These are phyloP conservation scores for Aschersonia sp. DNA, from an alignment of 2,329 filamentous ascomycete genomes.

Conservation along the genomic window DNA sequence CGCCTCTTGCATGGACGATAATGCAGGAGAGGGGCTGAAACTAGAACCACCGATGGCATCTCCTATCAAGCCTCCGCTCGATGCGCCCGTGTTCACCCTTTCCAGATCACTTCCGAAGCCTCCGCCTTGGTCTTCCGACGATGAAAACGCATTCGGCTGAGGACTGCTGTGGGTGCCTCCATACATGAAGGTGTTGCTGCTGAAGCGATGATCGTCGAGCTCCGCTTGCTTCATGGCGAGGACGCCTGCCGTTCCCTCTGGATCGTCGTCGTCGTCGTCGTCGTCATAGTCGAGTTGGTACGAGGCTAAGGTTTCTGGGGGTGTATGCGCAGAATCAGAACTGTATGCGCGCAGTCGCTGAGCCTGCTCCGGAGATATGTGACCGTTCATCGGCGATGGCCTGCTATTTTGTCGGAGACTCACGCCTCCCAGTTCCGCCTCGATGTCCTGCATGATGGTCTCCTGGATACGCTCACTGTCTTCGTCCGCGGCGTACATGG, in stretches of 20 bases:
- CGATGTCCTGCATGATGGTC: slow-evolving; percentile 42
- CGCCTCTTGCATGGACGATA: slow-evolving; percentile 25
- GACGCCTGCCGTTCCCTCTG: slow-evolving; percentile 72
- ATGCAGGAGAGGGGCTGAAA: slow-evolving; percentile 23
- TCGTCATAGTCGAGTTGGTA: slow-evolving; percentile 8
- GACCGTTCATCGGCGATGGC: slow-evolving; percentile 29
- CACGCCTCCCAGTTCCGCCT: slow-evolving; percentile 32
- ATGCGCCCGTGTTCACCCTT: slow-evolving; percentile 56
- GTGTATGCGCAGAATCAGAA: slow-evolving; percentile 31
- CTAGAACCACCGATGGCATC: slow-evolving; percentile 35
- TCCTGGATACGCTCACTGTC: slow-evolving; percentile 29
- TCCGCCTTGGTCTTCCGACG: slow-evolving; percentile 30
- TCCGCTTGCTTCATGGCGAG: slow-evolving; percentile 76
- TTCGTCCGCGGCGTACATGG: slow-evolving; percentile 12
- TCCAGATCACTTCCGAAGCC: slow-evolving; percentile 62
- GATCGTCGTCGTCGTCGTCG: slow-evolving; percentile 70
- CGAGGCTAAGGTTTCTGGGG: slow-evolving; percentile 8
- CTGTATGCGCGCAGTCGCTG: slow-evolving; percentile 33
- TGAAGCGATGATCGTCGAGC: slow-evolving; percentile 49
- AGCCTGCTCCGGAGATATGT: slow-evolving; percentile 29
- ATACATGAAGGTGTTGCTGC: slow-evolving; percentile 15
- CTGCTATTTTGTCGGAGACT: slow-evolving; percentile 17
- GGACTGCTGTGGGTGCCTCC: slow-evolving; percentile 2
- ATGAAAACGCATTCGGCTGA: slow-evolving; percentile 4
- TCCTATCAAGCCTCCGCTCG: slow-evolving; percentile 55